These are phyloP conservation scores for Aspergillus sergii DNA, from an alignment of 2,329 filamentous ascomycete genomes.

Conservation along the genomic window DNA sequence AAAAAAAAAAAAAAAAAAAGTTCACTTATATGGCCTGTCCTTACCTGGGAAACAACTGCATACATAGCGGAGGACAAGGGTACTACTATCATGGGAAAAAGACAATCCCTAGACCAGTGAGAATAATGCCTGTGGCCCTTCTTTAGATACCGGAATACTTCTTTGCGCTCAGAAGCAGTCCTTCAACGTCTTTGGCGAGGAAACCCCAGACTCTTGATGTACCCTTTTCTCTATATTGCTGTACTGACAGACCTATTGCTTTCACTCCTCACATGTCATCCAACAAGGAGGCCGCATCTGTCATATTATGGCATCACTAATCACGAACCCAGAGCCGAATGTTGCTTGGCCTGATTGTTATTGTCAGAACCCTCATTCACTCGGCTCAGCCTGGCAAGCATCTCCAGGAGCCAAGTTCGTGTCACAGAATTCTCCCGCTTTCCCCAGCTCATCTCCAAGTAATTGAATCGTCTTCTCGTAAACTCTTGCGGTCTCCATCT, in stretches of 20 bases:
- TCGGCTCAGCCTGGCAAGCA: conserved; percentile 2
- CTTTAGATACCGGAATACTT: too few relatives aligned
- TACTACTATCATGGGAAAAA: not conserved
- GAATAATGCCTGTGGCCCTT: too few relatives aligned
- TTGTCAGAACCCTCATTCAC: not conserved
- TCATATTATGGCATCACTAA: not conserved
- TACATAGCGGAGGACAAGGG: not conserved
- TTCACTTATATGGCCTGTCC: not conserved
- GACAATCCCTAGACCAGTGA: too few relatives aligned
- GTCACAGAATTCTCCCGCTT: conserved; percentile 30
- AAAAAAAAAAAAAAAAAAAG: not conserved
- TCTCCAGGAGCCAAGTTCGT: conserved; percentile 20
- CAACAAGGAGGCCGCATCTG: not conserved
- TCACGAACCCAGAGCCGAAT: not conserved
- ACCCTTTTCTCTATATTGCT: too few relatives aligned
- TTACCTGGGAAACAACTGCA: not conserved
- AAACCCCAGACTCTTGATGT: too few relatives aligned
- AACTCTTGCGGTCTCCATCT: conserved; percentile 73
- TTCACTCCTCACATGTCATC: not conserved
- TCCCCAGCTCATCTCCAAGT: conserved; percentile 67
- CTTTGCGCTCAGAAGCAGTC: too few relatives aligned
- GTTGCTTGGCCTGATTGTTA: not conserved
- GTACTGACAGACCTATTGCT: not conserved
- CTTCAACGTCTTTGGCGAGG: too few relatives aligned
- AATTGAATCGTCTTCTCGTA: conserved; percentile 80